Evolutionary conservation across 2,329 filamentous ascomycete species (phyloP), one percentile per base, ranked within the genome.

Genomic region (Trichothecium sympodiale): DNA sequence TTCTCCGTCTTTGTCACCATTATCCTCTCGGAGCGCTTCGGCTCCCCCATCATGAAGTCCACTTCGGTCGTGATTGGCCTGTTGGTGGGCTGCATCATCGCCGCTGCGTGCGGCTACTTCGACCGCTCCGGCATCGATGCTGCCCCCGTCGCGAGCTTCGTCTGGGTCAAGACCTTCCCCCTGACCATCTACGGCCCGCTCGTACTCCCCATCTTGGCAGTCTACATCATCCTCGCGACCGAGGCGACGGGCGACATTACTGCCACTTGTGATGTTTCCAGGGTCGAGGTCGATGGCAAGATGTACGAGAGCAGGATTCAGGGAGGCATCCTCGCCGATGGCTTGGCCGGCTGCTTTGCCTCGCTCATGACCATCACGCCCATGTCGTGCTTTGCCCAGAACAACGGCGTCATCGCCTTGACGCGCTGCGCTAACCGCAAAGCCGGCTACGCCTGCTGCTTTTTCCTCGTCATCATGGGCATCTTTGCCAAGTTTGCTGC

Each of bases 401-500:
- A 89, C 62, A 88, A 89, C 53, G 83, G 83, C 26, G 82, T 89
- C 35, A 88, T 91, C 41, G 80, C 83, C 0, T 65, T 91, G 31
- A 91, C 84, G 0, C 72, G 83, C 13, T 89, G 83, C 53, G 84
- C 84, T 1, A 89, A 86, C 54, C 74, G 84, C 36, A 81, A 77
- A 32, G 85, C 83, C 5, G 85, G 85, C 4, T 87, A 86, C 53
- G 81, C 78, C 33, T 82, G 78, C 51, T 86, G 72, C 53, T 67
- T 82, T 48, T 87, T 87, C 64, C 69, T 91, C 9, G 59, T 91
- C 41, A 55, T 91, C 45, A 86, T 87, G 75, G 85, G 85, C 13
- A 63, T 91, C 41, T 86, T 89, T 47, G 75, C 82, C 45, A 91
- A 91, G 57, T 88, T 89, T 46, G 83, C 83, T 0, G 84, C 84